These are phyloP conservation scores for Neocucurbitaria cava DNA, from an alignment of 2,329 filamentous ascomycete species.

Conservation along the genomic window DNA sequence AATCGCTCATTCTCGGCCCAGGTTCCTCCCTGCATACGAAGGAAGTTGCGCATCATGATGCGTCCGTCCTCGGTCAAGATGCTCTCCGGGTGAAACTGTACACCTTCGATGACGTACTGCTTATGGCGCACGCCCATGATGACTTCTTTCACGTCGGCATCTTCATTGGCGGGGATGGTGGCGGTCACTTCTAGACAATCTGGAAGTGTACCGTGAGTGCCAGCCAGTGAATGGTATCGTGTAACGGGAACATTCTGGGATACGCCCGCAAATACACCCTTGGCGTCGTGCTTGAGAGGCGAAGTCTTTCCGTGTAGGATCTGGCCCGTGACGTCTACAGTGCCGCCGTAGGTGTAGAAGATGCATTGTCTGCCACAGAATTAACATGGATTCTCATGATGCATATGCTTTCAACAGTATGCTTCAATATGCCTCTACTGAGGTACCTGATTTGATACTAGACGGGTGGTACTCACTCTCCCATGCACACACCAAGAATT, in stretches of 20 bases:
- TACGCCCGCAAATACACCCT: slow-evolving; percentile 88
- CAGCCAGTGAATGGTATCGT: slow-evolving; percentile 93
- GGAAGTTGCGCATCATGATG: slow-evolving; percentile 90
- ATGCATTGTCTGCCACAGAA: slow-evolving; percentile 78
- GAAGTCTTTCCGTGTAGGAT: slow-evolving; percentile 98
- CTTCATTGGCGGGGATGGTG: slow-evolving; percentile 75
- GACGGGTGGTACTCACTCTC: slow-evolving; percentile 68
- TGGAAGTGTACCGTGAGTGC: slow-evolving; percentile 86
- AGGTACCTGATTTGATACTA: not conserved
- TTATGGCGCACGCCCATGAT: slow-evolving; percentile 98
- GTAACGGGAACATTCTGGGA: slow-evolving; percentile 85
- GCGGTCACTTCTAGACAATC: slow-evolving; percentile 87
- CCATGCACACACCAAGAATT: slow-evolving; percentile 98
- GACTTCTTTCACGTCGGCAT: slow-evolving; percentile 78
- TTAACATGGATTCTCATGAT: slow-evolving; percentile 4
- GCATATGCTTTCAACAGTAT: not conserved
- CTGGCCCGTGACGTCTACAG: slow-evolving; percentile 91
- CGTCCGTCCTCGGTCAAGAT: slow-evolving; percentile 91
- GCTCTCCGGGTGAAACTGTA: slow-evolving; percentile 98
- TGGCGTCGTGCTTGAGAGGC: slow-evolving; percentile 83
- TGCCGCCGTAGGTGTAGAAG: slow-evolving; percentile 89
- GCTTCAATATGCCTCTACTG: not conserved
- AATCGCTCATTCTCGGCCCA: slow-evolving; percentile 81
- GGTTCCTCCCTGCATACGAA: slow-evolving; percentile 85
- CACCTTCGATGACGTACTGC: slow-evolving; percentile 87